A percentile compares a stretch with the other conserved stretches of the same genome.
phyloP scores from a whole-genome alignment of 768 basidiomycete species.

The Lactarius deliciosus region DNA sequence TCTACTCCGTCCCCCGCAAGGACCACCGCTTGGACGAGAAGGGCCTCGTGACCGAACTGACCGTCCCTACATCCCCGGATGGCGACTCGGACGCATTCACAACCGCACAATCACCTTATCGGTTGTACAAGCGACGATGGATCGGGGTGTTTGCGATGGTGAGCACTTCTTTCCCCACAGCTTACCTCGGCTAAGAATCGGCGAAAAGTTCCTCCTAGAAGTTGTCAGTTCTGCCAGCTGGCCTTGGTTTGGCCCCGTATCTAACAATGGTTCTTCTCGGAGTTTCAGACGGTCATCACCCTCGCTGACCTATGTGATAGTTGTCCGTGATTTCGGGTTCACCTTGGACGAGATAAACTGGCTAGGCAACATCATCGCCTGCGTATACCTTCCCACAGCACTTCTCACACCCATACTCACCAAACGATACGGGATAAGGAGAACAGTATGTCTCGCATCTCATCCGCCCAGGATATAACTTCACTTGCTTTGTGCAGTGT shows the following conservation, averaged over 20 bases:
- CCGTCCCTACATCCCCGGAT: background rate
- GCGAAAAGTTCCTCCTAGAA: slow-evolving; percentile 57
- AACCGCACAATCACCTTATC: slow-evolving; percentile 40
- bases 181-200: background rate
- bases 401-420: slow-evolving; percentile 58
- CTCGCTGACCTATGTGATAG: slow-evolving; percentile 37
- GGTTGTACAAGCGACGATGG: slow-evolving; percentile 70
- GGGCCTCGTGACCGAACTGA: background rate
- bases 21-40: background rate
- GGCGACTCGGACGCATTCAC: background rate
- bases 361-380: slow-evolving; percentile 68
- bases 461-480: background rate
- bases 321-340: slow-evolving; percentile 62
- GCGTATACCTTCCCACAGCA: slow-evolving; percentile 62
- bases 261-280: slow-evolving; percentile 54
- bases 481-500: slow-evolving; percentile 46
- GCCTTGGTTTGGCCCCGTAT: slow-evolving; percentile 86
- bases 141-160: slow-evolving; percentile 63
- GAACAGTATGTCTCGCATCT: slow-evolving; percentile 51
- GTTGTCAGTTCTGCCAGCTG: slow-evolving; percentile 59
- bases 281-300: background rate
- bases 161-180: slow-evolving; percentile 27
- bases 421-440: slow-evolving; percentile 57
- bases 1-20: background rate
- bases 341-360: slow-evolving; percentile 74